Evolutionary conservation across 2,329 filamentous ascomycete genomes (phyloP), one percentile per base, ranked within the genome.

Genomic region (Fusarium dimerum): DNA sequence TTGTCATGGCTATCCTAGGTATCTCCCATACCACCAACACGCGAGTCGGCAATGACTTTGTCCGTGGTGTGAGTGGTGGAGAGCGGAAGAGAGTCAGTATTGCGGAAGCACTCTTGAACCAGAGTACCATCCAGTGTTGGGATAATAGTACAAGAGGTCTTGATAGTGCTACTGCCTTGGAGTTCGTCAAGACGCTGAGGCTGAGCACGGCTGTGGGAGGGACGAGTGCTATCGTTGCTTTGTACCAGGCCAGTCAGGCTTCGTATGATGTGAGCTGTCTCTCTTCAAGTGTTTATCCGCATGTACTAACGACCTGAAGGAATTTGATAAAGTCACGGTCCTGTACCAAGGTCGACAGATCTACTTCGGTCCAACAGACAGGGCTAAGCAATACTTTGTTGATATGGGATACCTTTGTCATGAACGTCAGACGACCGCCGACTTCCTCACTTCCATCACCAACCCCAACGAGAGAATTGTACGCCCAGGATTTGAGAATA

Each of bases 1-100:
- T 88, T 34, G 80, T 86, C 55, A 88, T 88, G 85, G 85, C 86
- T 61, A 82, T 86, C 68, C 88, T 86, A 54, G 86, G 86, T 51
- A 86, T 89, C 60, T 78, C 78, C 17, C 86, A 89, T 68, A 89
- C 86, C 0, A 68, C 85, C 64, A 84, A 89, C 71, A 89, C 86
- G 2, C 76, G 77, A 15, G 85, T 89, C 5, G 86, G 86, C 18
- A 88, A 89, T 69, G 86, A 89, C 65, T 89, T 83, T 64, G 73
- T 89, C 10, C 82, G 86, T 2, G 64, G 65, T n/a, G 78, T 83
- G 0, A 77, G 73, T 42, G 80, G 80, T 53, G 81, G 81, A 51
- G 80, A 84, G 66, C 68, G 77, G 4, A 73, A 73, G 54, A 64
- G 76, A 2, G 76, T 72, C 7, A 71, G 65, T 2, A 71, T 73